Conservation (phyloP, 2,329 filamentous ascomycete species). For the Pyrenophora graminea region DNA sequence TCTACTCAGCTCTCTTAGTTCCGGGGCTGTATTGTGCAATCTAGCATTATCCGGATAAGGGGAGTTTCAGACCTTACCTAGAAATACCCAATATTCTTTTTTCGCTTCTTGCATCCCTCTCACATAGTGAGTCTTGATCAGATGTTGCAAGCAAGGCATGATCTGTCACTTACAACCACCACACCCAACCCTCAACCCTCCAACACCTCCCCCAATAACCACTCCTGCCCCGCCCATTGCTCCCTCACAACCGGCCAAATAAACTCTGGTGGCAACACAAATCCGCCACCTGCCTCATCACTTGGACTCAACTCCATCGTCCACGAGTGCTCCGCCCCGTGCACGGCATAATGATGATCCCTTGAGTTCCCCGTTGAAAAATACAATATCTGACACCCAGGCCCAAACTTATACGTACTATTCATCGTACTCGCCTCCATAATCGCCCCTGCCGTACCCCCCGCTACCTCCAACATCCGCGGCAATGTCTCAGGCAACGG, state of each 20-base stretch:
- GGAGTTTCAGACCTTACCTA: too few species aligned
- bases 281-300: conserved; percentile 53
- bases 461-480: conserved; percentile 46
- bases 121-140: too few species aligned
- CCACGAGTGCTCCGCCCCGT: conserved; percentile 50
- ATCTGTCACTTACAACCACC: too few species aligned
- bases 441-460: conserved; percentile 50
- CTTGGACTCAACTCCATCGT: conserved; percentile 52
- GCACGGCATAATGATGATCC: conserved; percentile 50
- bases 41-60: too few species aligned
- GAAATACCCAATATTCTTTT: too few species aligned
- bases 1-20: too few species aligned
- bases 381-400: conserved; percentile 64
- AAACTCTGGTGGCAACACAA: conserved; percentile 53
- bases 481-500: conserved; percentile 53
- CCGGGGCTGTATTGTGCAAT: too few species aligned
- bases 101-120: too few species aligned
- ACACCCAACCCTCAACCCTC: conserved; percentile 3
- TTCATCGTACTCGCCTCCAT: conserved; percentile 45
- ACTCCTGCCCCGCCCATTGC: conserved; percentile 49
- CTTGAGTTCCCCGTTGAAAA: conserved; percentile 53
- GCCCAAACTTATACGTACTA: conserved; percentile 49
- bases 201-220: conserved; percentile 26
- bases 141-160: too few species aligned
- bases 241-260: conserved; percentile 53